Evolutionary conservation across 805 yeast genomes (phyloP).

Genomic region (Debaryomyces castellii): DNA sequence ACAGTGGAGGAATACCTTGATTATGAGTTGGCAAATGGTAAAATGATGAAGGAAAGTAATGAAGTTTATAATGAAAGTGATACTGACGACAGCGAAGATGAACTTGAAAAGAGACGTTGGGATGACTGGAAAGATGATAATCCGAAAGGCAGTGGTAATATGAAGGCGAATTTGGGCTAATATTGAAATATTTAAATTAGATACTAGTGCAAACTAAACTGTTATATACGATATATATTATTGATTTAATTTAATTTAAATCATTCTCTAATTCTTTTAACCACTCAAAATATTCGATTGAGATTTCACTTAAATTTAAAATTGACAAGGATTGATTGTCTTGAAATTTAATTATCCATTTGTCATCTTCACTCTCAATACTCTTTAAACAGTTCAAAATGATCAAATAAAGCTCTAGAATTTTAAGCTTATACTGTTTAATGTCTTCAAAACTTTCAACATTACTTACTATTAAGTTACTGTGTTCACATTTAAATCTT

Average conservation of each 20-base stretch:
- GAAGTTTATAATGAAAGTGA: slow-evolving; percentile 38
- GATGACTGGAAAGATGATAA: slow-evolving; percentile 88
- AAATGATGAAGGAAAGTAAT: slow-evolving; percentile 55
- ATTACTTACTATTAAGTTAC: slow-evolving; percentile 13
- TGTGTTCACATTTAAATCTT: slow-evolving; percentile 28
- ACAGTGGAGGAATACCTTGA: slow-evolving; percentile 89
- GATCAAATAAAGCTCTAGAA: slow-evolving; percentile 42
- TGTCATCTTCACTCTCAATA: slow-evolving; percentile 32
- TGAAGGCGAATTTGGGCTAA: slow-evolving; percentile 46
- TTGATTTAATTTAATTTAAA: slow-evolving; percentile 7
- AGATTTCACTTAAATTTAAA: slow-evolving; percentile 27
- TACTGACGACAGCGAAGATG: slow-evolving; percentile 59
- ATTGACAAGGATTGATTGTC: slow-evolving; percentile 15
- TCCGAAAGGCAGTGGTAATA: slow-evolving; percentile 89
- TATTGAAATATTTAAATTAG: not conserved
- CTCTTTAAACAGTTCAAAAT: slow-evolving; percentile 37
- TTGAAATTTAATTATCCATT: slow-evolving; percentile 32
- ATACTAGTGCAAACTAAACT: not conserved
- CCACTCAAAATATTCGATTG: slow-evolving; percentile 35
- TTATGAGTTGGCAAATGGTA: slow-evolving; percentile 81
- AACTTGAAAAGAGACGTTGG: slow-evolving; percentile 82
- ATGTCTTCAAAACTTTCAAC: slow-evolving; percentile 18
- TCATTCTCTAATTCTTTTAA: slow-evolving; percentile 30
- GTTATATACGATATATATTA: not conserved
- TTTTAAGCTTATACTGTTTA: slow-evolving; percentile 35